Conservation (phyloP, 495 filamentous ascomycete genomes). For the Emericellopsis terricola region DNA sequence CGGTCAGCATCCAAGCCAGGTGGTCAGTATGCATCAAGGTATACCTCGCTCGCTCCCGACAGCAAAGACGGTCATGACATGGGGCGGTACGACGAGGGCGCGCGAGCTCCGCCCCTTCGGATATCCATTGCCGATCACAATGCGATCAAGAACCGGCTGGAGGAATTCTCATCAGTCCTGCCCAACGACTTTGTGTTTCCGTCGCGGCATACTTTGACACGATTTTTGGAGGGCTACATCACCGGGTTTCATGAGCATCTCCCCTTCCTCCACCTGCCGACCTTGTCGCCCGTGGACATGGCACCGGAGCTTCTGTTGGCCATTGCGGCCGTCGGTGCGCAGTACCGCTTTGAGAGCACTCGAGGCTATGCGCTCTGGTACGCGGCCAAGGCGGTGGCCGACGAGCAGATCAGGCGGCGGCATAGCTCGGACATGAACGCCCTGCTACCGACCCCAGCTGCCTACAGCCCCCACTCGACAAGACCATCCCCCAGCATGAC, state of each 20-base stretch:
- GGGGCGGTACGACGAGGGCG: slow-evolving; percentile 21
- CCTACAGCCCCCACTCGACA: slow-evolving; percentile 32
- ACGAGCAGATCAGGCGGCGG: slow-evolving; percentile 33
- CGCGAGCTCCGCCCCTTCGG: slow-evolving; percentile 36
- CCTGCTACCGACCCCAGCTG: slow-evolving; percentile 26
- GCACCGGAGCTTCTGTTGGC: slow-evolving; percentile 44
- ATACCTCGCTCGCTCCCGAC: slow-evolving; percentile 50
- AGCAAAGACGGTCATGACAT: slow-evolving; percentile 36
- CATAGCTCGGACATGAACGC: slow-evolving; percentile 31
- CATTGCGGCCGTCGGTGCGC: slow-evolving; percentile 44
- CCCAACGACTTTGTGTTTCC: slow-evolving; percentile 46
- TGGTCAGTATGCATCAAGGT: slow-evolving; percentile 49
- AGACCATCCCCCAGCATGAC: slow-evolving; percentile 30
- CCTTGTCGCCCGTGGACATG: slow-evolving; percentile 31
- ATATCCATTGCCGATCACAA: slow-evolving; percentile 46
- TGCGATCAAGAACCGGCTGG: slow-evolving; percentile 40
- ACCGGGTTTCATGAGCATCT: slow-evolving; percentile 52
- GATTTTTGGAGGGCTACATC: slow-evolving; percentile 49
- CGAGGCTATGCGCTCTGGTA: slow-evolving; percentile 54
- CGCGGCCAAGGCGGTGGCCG: slow-evolving; percentile 36
- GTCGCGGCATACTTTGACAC: slow-evolving; percentile 43
- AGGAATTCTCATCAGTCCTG: slow-evolving; percentile 48
- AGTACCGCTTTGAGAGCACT: slow-evolving; percentile 51
- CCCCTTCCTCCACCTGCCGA: slow-evolving; percentile 50
- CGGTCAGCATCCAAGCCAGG: slow-evolving; percentile 29